Conservation (phyloP, 306 rosid genomes). For the Cotoneaster glaucophyllus region DNA sequence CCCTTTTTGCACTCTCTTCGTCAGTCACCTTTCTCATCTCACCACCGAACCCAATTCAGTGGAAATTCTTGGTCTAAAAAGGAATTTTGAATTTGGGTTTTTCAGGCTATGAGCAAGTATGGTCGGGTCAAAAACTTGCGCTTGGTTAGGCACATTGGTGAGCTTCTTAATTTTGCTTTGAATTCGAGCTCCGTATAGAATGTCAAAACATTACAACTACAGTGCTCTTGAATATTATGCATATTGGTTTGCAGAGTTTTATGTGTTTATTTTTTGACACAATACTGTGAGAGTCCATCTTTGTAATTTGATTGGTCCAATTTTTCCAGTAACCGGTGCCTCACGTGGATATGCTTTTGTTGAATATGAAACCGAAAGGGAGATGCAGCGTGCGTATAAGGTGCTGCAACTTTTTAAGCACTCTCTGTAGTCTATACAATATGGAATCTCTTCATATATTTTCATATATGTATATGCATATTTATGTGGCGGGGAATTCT, state of each 20-base stretch:
- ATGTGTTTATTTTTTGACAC: neutral
- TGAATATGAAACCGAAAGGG: conserved; percentile 72
- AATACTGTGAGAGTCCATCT: neutral
- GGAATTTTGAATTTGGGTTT: conserved; percentile 22
- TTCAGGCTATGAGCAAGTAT: conserved; percentile 76
- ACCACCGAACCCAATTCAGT: conserved; percentile 37
- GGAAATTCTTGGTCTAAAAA: neutral
- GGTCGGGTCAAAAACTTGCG: conserved; percentile 75
- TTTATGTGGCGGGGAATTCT: neutral
- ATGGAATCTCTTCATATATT: neutral
- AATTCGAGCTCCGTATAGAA: neutral
- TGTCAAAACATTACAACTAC: neutral
- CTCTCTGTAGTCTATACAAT: neutral
- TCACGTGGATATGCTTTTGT: conserved; percentile 91
- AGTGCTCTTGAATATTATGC: neutral
- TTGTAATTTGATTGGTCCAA: neutral
- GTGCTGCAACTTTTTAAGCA: conserved; percentile 25
- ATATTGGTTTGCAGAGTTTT: neutral
- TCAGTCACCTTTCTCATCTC: conserved; percentile 60
- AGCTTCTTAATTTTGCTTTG: conserved; percentile 1
- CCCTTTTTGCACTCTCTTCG: conserved; percentile 76
- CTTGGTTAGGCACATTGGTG: conserved; percentile 88
- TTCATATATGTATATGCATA: neutral
- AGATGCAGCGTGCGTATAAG: conserved; percentile 76
- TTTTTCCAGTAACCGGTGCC: conserved; percentile 77